phyloP scores from a whole-genome alignment of 2,329 filamentous ascomycete species.

The Claviceps sp. region DNA sequence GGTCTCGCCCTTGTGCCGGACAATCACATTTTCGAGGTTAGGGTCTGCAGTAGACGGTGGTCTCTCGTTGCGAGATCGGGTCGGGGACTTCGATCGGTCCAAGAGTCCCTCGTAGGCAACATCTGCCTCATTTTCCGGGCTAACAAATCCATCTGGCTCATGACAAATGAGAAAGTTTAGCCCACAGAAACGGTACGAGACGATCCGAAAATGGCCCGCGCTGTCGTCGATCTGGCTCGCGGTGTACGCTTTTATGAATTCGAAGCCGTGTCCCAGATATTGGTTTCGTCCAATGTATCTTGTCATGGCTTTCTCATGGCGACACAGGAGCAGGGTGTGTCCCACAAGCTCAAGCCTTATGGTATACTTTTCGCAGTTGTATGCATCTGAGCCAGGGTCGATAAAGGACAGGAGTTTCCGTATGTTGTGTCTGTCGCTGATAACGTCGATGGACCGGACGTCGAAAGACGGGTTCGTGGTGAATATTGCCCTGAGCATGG shows the following conservation, averaged over 20 bases:
- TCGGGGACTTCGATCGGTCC: conserved; percentile 12
- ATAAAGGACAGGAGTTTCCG: conserved; percentile 34
- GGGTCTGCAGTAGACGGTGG: background rate
- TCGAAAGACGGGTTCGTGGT: conserved; percentile 24
- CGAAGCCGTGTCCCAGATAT: conserved; percentile 28
- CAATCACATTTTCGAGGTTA: conserved; percentile 14
- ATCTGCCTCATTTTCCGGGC: too few relatives aligned
- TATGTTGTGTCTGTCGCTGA: conserved; percentile 34
- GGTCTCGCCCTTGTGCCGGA: conserved; percentile 17
- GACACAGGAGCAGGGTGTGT: conserved; percentile 25
- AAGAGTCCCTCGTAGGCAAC: conserved; percentile 8
- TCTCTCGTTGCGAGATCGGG: conserved; percentile 8
- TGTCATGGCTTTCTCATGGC: conserved; percentile 17
- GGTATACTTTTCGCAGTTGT: conserved; percentile 21
- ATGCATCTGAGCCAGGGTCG: conserved; percentile 12
- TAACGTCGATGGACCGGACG: conserved; percentile 23
- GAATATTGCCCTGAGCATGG: conserved; percentile 31
- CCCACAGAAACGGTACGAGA: conserved; percentile 28
- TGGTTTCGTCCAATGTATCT: conserved; percentile 19
- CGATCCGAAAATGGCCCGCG: conserved; percentile 31
- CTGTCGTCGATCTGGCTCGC: conserved; percentile 18
- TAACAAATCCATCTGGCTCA: conserved; percentile 30
- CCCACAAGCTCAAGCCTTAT: conserved; percentile 26
- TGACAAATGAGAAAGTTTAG: conserved; percentile 28
- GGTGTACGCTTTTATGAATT: conserved; percentile 32